Conservation (phyloP, 1,284 basidiomycete species). For the Naganishia cerealis region DNA sequence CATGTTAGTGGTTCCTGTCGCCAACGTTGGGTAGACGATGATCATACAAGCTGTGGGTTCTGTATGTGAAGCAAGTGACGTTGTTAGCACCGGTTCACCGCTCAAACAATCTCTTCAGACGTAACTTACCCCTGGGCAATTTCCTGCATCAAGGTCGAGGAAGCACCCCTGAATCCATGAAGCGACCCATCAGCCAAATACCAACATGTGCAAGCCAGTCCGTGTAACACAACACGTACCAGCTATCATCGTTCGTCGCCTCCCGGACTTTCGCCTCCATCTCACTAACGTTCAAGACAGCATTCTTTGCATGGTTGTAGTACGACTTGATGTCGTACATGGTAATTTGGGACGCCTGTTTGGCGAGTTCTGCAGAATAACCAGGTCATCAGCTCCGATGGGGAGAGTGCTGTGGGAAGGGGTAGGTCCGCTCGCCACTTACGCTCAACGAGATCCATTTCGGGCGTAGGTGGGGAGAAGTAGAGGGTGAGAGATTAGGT, state of each 20-base stretch:
- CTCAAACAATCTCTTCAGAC: background rate
- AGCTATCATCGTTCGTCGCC: conserved; percentile 96
- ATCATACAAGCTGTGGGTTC: conserved; percentile 87
- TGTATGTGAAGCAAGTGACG: conserved; percentile 45
- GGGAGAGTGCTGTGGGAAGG: background rate
- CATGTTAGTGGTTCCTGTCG: background rate
- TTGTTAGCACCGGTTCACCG: background rate
- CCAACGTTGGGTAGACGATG: background rate
- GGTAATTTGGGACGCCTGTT: conserved; percentile 53
- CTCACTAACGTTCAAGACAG: conserved; percentile 88
- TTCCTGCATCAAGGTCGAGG: conserved; percentile 96
- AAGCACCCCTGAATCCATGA: conserved; percentile 74
- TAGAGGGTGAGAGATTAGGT: too few relatives aligned
- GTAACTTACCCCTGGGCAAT: conserved; percentile 84
- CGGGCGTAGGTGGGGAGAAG: background rate
- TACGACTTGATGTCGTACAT: conserved; percentile 90
- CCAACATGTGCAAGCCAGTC: conserved; percentile 4
- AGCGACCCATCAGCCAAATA: conserved; percentile 8
- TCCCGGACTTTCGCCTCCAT: conserved; percentile 97
- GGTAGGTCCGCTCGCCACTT: background rate
- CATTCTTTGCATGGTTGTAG: conserved; percentile 76
- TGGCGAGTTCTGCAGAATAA: conserved; percentile 46
- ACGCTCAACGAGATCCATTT: conserved; percentile 26
- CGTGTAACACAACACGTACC: conserved; percentile 60
- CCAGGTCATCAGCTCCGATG: background rate